A percentile compares a stretch with the other conserved stretches of the same genome.
Conservation (phyloP, 2,329 filamentous ascomycete genomes). For the Hymenoscyphus repandus region DNA sequence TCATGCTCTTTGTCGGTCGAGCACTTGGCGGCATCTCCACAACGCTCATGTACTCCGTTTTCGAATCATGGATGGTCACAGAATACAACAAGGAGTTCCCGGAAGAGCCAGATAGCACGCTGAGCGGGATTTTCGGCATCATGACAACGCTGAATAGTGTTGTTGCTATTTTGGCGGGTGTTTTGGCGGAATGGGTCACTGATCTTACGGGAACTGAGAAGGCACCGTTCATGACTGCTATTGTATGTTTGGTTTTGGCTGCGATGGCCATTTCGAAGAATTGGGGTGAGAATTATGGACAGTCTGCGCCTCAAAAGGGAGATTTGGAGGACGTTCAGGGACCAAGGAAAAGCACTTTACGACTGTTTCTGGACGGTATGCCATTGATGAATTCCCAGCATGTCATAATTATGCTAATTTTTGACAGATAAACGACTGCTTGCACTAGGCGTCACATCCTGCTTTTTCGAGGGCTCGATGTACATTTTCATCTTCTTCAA, state of each 20-base stretch:
- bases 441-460: slow-evolving; percentile 45
- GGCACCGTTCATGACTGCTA: slow-evolving; percentile 46
- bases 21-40: slow-evolving; percentile 50
- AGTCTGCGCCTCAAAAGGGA: slow-evolving; percentile 1
- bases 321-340: background rate
- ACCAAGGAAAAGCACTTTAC: slow-evolving; percentile 2
- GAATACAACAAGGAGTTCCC: slow-evolving; percentile 45
- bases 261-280: slow-evolving; percentile 39
- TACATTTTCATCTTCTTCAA: slow-evolving; percentile 59
- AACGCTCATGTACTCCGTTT: slow-evolving; percentile 52
- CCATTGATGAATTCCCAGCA: background rate
- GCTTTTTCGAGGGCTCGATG: slow-evolving; percentile 54
- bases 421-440: slow-evolving; percentile 41
- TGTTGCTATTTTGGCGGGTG: slow-evolving; percentile 47
- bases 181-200: slow-evolving; percentile 46
- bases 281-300: slow-evolving; percentile 48
- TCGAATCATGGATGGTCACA: slow-evolving; percentile 58
- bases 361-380: slow-evolving; percentile 4
- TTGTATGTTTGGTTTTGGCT: slow-evolving; percentile 36
- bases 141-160: slow-evolving; percentile 48
- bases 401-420: background rate
- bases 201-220: slow-evolving; percentile 40
- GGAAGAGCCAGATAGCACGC: slow-evolving; percentile 33
- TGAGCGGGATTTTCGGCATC: slow-evolving; percentile 46
- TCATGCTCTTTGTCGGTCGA: slow-evolving; percentile 45